phyloP scores from a whole-genome alignment of 2,329 filamentous ascomycete species.

The Colletotrichum phormii region DNA sequence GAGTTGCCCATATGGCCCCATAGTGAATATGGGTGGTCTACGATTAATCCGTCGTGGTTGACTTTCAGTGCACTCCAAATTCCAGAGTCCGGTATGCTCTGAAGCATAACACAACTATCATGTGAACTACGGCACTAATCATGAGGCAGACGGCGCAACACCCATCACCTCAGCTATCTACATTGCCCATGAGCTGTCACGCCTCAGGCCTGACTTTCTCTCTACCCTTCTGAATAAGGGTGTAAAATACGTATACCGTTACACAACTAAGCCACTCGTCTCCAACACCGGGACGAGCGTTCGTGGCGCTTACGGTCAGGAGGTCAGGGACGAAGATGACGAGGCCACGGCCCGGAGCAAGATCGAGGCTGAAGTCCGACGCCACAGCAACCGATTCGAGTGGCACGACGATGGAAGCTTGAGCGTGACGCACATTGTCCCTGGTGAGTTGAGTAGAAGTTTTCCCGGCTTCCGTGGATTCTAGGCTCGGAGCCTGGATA shows the following conservation, averaged over 20 bases:
- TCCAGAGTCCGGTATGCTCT: conserved; percentile 44
- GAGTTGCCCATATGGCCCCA: conserved; percentile 54
- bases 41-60: conserved; percentile 50
- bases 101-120: background rate
- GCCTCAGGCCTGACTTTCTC: conserved; percentile 44
- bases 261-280: conserved; percentile 40
- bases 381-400: conserved; percentile 47
- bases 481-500: background rate
- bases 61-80: conserved; percentile 44
- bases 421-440: conserved; percentile 47
- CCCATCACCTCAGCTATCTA: conserved; percentile 47
- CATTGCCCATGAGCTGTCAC: conserved; percentile 42
- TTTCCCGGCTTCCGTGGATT: background rate
- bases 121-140: background rate
- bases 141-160: conserved; percentile 46
- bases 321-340: conserved; percentile 42
- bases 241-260: conserved; percentile 47
- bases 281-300: conserved; percentile 49
- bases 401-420: conserved; percentile 50
- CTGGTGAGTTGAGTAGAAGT: conserved; percentile 39
- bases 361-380: conserved; percentile 46
- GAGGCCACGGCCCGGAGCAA: conserved; percentile 40
- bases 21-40: conserved; percentile 50
- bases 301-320: conserved; percentile 45
- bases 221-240: conserved; percentile 43